These are phyloP conservation scores for Theileria orientalis DNA, from an alignment of 169 alveolate species.

Conservation along the genomic window DNA sequence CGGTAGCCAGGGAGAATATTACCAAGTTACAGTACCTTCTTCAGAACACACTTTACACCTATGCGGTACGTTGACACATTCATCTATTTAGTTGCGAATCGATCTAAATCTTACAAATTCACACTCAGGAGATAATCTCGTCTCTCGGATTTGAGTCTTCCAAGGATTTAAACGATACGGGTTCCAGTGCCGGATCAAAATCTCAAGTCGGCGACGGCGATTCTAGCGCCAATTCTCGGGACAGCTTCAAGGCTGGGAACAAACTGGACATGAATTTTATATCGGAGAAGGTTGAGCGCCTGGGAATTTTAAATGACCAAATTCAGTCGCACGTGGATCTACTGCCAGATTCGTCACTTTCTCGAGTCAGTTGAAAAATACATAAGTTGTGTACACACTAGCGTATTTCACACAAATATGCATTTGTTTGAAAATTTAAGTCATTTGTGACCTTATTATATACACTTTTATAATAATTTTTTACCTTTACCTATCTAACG, in stretches of 20 bases:
- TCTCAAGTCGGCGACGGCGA: slow-evolving; percentile 13
- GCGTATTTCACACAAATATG: too few species aligned
- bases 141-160: slow-evolving; percentile 44
- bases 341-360: slow-evolving; percentile 44
- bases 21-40: slow-evolving; percentile 60
- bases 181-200: slow-evolving; percentile 15
- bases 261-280: slow-evolving; percentile 15
- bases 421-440: too few species aligned
- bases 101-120: neutral
- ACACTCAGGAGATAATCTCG: slow-evolving; percentile 44
- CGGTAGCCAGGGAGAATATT: slow-evolving; percentile 57
- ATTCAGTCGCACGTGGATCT: slow-evolving; percentile 41
- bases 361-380: slow-evolving; percentile 12
- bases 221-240: neutral
- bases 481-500: too few species aligned
- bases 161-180: slow-evolving; percentile 21
- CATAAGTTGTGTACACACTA: too few species aligned
- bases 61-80: slow-evolving; percentile 42
- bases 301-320: slow-evolving; percentile 44
- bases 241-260: neutral
- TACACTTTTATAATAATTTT: too few species aligned
- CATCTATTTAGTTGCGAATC: neutral
- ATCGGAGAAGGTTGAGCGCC: slow-evolving; percentile 37
- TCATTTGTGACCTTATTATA: too few species aligned
- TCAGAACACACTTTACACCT: slow-evolving; percentile 58